Evolutionary conservation across 139 green algal genomes (phyloP), one percentile per base, ranked within the genome.

Genomic region (Chlorella sp.): DNA sequence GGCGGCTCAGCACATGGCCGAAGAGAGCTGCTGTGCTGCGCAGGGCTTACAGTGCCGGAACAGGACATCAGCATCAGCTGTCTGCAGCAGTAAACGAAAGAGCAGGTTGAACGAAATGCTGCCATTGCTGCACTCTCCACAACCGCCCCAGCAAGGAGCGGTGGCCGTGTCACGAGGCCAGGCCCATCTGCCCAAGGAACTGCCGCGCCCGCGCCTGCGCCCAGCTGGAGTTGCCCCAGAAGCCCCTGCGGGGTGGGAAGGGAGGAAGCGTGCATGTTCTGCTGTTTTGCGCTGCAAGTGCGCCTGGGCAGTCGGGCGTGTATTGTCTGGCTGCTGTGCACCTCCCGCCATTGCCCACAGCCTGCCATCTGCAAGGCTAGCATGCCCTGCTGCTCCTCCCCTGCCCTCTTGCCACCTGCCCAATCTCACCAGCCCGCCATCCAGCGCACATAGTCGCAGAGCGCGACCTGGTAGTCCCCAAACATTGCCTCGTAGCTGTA

Each of bases 361-460:
- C n/a, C n/a, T n/a, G n/a, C n/a, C n/a, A n/a, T n/a, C 44, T 51
- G 44, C 44, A 51, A 51, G 9, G 44, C 44, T 51, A n/a, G n/a
- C n/a, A 51, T 51, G 44, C 44, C 44, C 44, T 15, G 2, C 51
- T 60, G 2, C 12, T 9, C 51, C 51, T 23, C 51, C 51, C 51
- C 15, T 60, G 13, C 51, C 51, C 5, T 16, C 44, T 51, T 60
- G 38, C 70, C 23, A 18, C 30, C 6, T 11, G 30, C 12, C 70
- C 23, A 13, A 2, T 15, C 23, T 36, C 47, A 87, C 82, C 90
- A 93, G 11, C 90, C 90, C 21, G 87, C 90, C 90, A 93, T 92
- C 71, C 92, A 93, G 13, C 90, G 82, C 34, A 92, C 90, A 39
- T 91, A 93, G 71, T 93, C 90, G 11, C 84, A 23, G 55, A 93